phyloP scores from a whole-genome alignment of 1,139 yeast genomes.

The Diutina neorugosa region DNA sequence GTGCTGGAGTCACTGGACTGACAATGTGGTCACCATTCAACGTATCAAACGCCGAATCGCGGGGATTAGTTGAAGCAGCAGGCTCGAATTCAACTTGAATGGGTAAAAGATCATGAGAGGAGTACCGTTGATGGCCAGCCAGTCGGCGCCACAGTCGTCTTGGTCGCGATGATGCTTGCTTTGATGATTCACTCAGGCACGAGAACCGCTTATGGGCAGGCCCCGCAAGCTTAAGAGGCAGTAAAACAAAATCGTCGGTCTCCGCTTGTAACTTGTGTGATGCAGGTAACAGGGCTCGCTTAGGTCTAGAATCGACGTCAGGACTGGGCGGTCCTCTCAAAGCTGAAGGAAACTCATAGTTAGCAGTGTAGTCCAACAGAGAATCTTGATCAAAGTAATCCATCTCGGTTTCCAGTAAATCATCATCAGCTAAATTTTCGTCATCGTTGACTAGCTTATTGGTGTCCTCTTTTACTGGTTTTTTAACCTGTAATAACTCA shows the following conservation, averaged over 20 bases:
- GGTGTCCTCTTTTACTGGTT: slow-evolving; percentile 11
- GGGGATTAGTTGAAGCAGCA: not conserved
- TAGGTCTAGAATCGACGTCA: slow-evolving; percentile 6
- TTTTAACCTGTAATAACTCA: slow-evolving; percentile 10
- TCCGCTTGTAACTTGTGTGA: slow-evolving; percentile 14
- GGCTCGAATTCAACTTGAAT: slow-evolving; percentile 34
- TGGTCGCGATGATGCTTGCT: not conserved
- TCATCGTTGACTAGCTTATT: slow-evolving; percentile 17
- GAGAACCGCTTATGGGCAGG: slow-evolving; percentile 6
- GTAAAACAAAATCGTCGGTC: slow-evolving; percentile 26
- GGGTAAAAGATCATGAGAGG: slow-evolving; percentile 33
- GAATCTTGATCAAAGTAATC: slow-evolving; percentile 8
- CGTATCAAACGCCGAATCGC: slow-evolving; percentile 4
- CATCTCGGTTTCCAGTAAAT: slow-evolving; percentile 4
- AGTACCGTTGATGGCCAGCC: slow-evolving; percentile 25
- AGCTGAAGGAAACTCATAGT: slow-evolving; percentile 18
- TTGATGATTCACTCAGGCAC: not conserved
- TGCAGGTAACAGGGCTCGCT: slow-evolving; percentile 27
- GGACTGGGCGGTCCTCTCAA: slow-evolving; percentile 10
- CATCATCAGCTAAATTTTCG: slow-evolving; percentile 6
- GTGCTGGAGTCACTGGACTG: not conserved
- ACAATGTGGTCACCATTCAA: not conserved
- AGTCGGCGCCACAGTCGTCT: slow-evolving; percentile 2
- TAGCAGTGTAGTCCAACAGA: slow-evolving; percentile 7
- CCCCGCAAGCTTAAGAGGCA: slow-evolving; percentile 28